Base-by-base conservation (phyloP, 352 stramenopile genomes). In the Plasmopara viticola region DNA sequence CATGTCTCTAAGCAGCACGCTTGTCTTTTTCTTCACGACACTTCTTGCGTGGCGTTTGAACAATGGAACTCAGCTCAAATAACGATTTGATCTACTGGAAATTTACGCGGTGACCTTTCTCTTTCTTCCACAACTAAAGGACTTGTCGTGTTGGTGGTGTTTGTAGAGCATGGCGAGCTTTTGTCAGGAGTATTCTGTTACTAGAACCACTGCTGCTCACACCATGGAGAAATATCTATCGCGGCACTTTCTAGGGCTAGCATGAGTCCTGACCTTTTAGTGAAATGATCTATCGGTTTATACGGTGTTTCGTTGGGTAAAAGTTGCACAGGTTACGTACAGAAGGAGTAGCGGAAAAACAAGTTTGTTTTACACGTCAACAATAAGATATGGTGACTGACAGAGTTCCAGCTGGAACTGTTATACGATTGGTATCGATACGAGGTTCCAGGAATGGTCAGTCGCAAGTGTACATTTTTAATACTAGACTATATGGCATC, bases 121-220 rank as follows among this genome's bases (percentile, higher is more conserved):
- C 20, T 25, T 25, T 3, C 3, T 25, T 25, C n/a, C n/a, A n/a
- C n/a, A n/a, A n/a, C n/a, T n/a, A n/a, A n/a, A n/a, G 20, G 1
- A 25, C 1, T 25, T 25, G 20, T 25, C 46, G 54, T 9, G 63
- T 64, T 2, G 80, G 72, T 37, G 54, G 51, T 14, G 74, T 87
- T 9, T 92, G 79, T 30, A 65, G 66, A 12, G 66, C 64, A 18
- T 92, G 82, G 82, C 68, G 66, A 25, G 34, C 60, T 7, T 55
- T 87, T 25, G 70, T 73, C 28, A 63, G 77, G 0, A 62, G 81
- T 48, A 68, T 90, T 49, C 42, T 75, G 6, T 72, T 87, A 29
- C 90, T 79, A 79, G 82, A 90, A 45, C 72, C 76, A 47, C 48
- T 77, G 43, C 66, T 92, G 1, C 30, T 84, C 14, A 86, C 79